A percentile compares a stretch with the other conserved stretches of the same genome.
Conservation (phyloP, 768 basidiomycete species). For the Galerina marginata region DNA sequence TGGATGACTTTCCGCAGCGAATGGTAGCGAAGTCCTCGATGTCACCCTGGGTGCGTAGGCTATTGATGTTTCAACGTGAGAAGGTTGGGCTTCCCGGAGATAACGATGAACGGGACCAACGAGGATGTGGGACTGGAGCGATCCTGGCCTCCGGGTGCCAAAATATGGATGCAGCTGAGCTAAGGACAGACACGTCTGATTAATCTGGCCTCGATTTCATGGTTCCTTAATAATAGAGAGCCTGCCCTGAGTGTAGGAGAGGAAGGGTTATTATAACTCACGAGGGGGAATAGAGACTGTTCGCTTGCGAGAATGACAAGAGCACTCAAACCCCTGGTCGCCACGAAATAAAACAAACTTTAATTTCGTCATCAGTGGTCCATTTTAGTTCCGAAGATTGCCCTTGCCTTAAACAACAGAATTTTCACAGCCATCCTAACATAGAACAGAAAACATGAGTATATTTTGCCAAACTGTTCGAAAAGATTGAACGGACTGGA, state of each 20-base stretch:
- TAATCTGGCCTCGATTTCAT: no score
- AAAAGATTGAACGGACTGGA: constrained; percentile 15
- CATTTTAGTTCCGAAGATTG: constrained; percentile 18
- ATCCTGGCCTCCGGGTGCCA: no score
- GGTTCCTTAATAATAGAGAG: no score
- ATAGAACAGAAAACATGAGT: constrained; percentile 21
- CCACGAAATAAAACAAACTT: constrained; percentile 4
- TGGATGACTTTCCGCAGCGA: constrained; percentile 7
- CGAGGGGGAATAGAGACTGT: no score
- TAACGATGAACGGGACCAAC: background rate
- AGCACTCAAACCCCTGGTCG: background rate
- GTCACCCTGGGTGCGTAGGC: constrained; percentile 10
- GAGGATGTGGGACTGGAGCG: no score
- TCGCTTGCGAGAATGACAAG: background rate
- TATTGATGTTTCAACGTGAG: constrained; percentile 9
- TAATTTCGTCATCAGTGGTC: constrained; percentile 9
- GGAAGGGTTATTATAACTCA: no score
- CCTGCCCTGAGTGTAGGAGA: no score
- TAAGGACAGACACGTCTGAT: no score
- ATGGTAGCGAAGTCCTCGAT: constrained; percentile 3
- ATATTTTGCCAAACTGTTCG: constrained; percentile 15
- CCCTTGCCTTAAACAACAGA: constrained; percentile 7
- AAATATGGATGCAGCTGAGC: no score
- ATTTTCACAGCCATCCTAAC: constrained; percentile 16
- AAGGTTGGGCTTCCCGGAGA: constrained; percentile 14